A percentile compares a stretch with the other conserved stretches of the same genome.
These are phyloP conservation scores for Yamadazyma kitorensis DNA, from an alignment of 805 yeast species.

Conservation along the genomic window DNA sequence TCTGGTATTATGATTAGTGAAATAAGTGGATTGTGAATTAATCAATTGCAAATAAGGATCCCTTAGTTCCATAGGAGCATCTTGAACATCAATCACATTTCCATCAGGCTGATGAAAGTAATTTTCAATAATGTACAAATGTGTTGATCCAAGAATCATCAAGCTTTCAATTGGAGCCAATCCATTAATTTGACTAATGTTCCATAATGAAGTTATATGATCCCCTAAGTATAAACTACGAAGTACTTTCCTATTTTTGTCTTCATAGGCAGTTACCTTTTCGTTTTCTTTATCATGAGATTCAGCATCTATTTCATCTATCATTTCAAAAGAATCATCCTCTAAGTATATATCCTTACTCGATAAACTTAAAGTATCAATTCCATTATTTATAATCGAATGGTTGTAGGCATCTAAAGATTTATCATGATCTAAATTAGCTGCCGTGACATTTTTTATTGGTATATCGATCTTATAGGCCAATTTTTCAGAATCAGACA, in stretches of 20 bases:
- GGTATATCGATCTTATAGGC: slow-evolving; percentile 43
- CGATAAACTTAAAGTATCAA: slow-evolving; percentile 26
- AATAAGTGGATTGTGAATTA: slow-evolving; percentile 42
- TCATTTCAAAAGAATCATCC: slow-evolving; percentile 40
- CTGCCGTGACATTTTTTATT: slow-evolving; percentile 14
- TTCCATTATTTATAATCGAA: slow-evolving; percentile 18
- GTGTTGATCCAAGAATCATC: slow-evolving; percentile 62
- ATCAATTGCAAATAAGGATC: slow-evolving; percentile 71
- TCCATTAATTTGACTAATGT: slow-evolving; percentile 72
- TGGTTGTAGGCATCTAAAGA: slow-evolving; percentile 17
- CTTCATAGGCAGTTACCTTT: slow-evolving; percentile 41
- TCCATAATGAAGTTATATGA: slow-evolving; percentile 67
- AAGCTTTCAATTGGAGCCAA: slow-evolving; percentile 75
- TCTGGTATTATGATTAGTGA: slow-evolving; percentile 19
- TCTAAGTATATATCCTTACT: slow-evolving; percentile 12
- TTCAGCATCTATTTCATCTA: slow-evolving; percentile 22
- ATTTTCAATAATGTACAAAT: slow-evolving; percentile 66
- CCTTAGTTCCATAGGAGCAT: slow-evolving; percentile 58
- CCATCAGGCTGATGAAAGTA: slow-evolving; percentile 57
- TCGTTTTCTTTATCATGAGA: slow-evolving; percentile 26
- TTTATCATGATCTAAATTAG: slow-evolving; percentile 9
- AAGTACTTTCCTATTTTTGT: slow-evolving; percentile 71
- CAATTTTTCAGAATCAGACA: slow-evolving; percentile 42
- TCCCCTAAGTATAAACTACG: slow-evolving; percentile 70
- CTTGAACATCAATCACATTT: slow-evolving; percentile 59